Evolutionary conservation across 2,329 filamentous ascomycete genomes (phyloP), one percentile per base, ranked within the genome.

Genomic region (Colletotrichum eremochloae): DNA sequence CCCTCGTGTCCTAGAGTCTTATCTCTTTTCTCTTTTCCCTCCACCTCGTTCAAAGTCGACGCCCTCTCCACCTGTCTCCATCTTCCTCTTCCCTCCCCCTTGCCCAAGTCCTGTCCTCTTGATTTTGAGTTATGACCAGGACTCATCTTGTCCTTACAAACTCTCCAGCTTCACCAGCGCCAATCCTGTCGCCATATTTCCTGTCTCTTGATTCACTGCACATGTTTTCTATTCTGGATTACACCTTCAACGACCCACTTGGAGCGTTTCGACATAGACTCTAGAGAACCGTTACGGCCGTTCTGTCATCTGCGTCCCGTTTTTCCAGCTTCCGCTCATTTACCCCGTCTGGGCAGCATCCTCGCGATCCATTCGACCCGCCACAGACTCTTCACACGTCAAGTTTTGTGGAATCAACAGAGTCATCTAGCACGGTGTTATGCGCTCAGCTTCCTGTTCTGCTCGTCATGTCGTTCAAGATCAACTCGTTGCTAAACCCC

Each of bases 11-110:
- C 38, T 44, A 11, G 20, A 56, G 63, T 65, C 63, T 68, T 72
- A 69, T 63, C 69, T 72, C 69, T 72, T 72, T 72, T 67, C 69
- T 72, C 69, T 72, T 69, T 64, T 44, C 69, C 66, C 66, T 46
- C 38, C 48, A 9, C 60, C 33, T 40, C 31, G 44, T 24, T 64
- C 62, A 55, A 60, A 55, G 38, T 44, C 44, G 31, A 60, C 67
- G 38, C 68, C 42, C 69, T 69, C 69, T 69, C 69, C 69, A 72
- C 69, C 48, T 24, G 60, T 55, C 40, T 46, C 69, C 69, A 64
- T 72, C 66, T 50, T 42, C 48, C 40, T 33, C n/a, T 50, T 31
- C 29, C 50, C 68, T 44, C 44, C 44, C 65, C 65, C 50, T 58
- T 66, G 52, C 52, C 63, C 52, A 55, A 72, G 63, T 60, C 60